Evolutionary conservation across 148 eudicot species (phyloP).

Genomic region (Amaranthus palmeri): DNA sequence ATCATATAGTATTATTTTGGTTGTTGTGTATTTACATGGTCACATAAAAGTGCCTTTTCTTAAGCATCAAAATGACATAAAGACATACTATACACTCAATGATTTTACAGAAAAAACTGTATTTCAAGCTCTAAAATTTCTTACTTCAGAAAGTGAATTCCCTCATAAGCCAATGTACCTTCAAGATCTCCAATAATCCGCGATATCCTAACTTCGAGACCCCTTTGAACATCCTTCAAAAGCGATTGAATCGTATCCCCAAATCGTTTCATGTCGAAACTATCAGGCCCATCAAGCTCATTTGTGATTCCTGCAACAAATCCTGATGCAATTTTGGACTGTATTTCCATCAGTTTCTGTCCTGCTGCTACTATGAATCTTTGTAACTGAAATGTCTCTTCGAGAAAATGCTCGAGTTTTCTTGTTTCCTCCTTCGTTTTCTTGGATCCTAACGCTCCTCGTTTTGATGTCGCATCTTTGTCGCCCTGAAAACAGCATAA

Average conservation of each 20-base stretch:
- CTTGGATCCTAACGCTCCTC: conserved; percentile 27
- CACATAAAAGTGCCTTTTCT: not conserved
- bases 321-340: conserved; percentile 58
- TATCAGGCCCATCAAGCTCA: conserved; percentile 38
- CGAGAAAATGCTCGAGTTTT: conserved; percentile 63
- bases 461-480: conserved; percentile 32
- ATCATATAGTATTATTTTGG: conserved; percentile 7
- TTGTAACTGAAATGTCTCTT: conserved; percentile 91
- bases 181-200: conserved; percentile 81
- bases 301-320: conserved; percentile 40
- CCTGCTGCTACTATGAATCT: conserved; percentile 90
- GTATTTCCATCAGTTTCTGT: conserved; percentile 77
- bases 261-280: conserved; percentile 72
- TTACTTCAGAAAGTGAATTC: conserved; percentile 56
- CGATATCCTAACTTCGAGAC: conserved; percentile 76
- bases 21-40: conserved; percentile 20
- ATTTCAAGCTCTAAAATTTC: not conserved
- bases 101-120: conserved; percentile 6
- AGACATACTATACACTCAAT: conserved; percentile 12
- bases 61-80: conserved; percentile 1
- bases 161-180: conserved; percentile 86
- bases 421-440: conserved; percentile 61
- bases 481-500: conserved; percentile 46
- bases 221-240: conserved; percentile 78
- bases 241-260: conserved; percentile 60